Conservation (phyloP, 495 filamentous ascomycete genomes). For the Cladorrhinum samala region DNA sequence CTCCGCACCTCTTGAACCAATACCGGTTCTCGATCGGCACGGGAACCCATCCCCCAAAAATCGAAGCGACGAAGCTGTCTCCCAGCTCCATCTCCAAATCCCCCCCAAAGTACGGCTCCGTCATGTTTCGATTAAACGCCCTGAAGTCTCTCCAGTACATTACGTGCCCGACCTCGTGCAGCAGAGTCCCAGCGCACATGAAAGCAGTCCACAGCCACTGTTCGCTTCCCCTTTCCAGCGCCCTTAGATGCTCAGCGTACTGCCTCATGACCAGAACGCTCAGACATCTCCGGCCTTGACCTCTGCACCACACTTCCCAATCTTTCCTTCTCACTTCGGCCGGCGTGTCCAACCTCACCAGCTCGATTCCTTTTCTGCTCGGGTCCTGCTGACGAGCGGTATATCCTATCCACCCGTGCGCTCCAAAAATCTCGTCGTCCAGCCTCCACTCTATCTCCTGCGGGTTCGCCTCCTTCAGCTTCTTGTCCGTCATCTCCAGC, state of each 20-base stretch:
- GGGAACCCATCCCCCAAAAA: slow-evolving; percentile 36
- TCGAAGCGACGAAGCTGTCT: slow-evolving; percentile 32
- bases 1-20: slow-evolving; percentile 6
- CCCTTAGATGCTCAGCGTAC: slow-evolving; percentile 24
- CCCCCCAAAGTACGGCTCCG: slow-evolving; percentile 34
- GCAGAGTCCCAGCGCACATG: slow-evolving; percentile 33
- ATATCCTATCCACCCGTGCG: slow-evolving; percentile 33
- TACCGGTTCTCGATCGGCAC: slow-evolving; percentile 22
- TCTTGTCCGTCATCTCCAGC: not conserved
- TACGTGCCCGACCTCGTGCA: slow-evolving; percentile 38
- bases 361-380: no score
- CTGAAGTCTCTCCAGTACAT: slow-evolving; percentile 36
- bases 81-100: slow-evolving; percentile 40
- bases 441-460: slow-evolving; percentile 28
- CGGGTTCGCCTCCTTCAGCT: not conserved
- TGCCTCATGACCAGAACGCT: slow-evolving; percentile 30
- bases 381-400: slow-evolving; percentile 32
- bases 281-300: slow-evolving; percentile 15
- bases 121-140: slow-evolving; percentile 24
- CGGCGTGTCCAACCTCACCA: no score
- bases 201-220: slow-evolving; percentile 36
- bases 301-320: not conserved
- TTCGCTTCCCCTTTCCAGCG: slow-evolving; percentile 26
- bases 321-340: no score
- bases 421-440: slow-evolving; percentile 26